phyloP scores from a whole-genome alignment of 139 green algal genomes.

The Parachlorella kessleri region DNA sequence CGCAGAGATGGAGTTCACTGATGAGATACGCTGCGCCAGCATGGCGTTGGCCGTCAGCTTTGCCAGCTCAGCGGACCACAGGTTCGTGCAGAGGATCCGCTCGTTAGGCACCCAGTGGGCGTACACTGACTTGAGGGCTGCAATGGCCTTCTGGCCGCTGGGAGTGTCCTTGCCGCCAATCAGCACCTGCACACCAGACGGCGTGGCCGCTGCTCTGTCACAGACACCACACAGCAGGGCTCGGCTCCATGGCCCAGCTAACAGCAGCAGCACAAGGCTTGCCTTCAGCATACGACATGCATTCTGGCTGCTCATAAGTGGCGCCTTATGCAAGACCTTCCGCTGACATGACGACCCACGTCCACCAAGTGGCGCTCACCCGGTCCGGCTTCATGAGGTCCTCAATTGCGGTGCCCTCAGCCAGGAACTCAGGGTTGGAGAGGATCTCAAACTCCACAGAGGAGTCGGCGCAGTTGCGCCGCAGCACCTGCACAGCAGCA shows the following conservation, averaged over 20 bases:
- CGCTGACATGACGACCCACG: too few relatives aligned
- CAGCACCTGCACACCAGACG: constrained; percentile 43
- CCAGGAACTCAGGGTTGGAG: constrained; percentile 90
- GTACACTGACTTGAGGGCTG: constrained; percentile 87
- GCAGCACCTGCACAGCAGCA: constrained; percentile 62
- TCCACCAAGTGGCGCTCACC: too few relatives aligned
- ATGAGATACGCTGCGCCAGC: constrained; percentile 98
- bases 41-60: constrained; percentile 99
- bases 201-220: too few relatives aligned
- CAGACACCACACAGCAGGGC: too few relatives aligned
- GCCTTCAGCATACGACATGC: too few relatives aligned
- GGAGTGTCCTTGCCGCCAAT: constrained; percentile 90
- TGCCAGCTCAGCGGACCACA: constrained; percentile 98
- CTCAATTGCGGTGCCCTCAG: constrained; percentile 93
- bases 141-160: constrained; percentile 72
- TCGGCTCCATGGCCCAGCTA: too few relatives aligned
- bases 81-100: constrained; percentile 93
- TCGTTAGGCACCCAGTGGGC: constrained; percentile 94
- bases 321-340: too few relatives aligned
- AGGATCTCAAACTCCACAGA: constrained; percentile 95
- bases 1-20: constrained; percentile 98
- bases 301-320: too few relatives aligned
- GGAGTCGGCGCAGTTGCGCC: constrained; percentile 75
- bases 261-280: too few relatives aligned
- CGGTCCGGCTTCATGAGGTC: constrained; percentile 72